These are phyloP conservation scores for Quercus tomentella DNA, from an alignment of 331 rosid species.

Conservation along the genomic window DNA sequence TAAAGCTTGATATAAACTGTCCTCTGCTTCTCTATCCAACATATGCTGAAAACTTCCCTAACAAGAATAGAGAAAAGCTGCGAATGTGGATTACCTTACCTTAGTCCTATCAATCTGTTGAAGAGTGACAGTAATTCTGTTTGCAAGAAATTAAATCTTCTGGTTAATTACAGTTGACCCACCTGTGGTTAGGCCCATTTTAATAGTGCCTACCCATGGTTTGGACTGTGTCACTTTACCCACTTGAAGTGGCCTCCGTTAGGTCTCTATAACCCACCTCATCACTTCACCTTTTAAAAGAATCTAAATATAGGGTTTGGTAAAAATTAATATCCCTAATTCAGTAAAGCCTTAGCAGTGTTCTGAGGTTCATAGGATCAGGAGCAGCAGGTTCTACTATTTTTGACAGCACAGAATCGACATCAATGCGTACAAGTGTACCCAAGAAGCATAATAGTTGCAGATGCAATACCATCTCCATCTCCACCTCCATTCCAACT, in stretches of 20 bases:
- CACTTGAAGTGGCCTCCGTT: no score
- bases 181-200: no score
- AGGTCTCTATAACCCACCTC: no score
- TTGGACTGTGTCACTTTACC: no score
- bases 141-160: not conserved
- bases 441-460: slow-evolving; percentile 95
- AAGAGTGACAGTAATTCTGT: not conserved
- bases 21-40: not conserved
- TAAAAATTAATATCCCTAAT: no score
- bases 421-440: slow-evolving; percentile 96
- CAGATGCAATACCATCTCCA: slow-evolving; percentile 68
- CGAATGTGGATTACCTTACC: not conserved
- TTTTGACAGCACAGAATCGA: slow-evolving; percentile 86
- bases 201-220: no score
- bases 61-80: not conserved
- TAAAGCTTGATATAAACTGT: not conserved
- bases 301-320: no score
- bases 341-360: slow-evolving; percentile 54
- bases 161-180: no score
- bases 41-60: not conserved
- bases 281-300: no score
- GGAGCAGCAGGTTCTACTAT: slow-evolving; percentile 86
- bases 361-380: slow-evolving; percentile 79
- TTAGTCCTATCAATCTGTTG: not conserved
- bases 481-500: slow-evolving; percentile 95